Percentiles rank a stretch among this genome's conserved stretches.
Conservation (phyloP, 805 yeast genomes). For the Millerago galiae region DNA sequence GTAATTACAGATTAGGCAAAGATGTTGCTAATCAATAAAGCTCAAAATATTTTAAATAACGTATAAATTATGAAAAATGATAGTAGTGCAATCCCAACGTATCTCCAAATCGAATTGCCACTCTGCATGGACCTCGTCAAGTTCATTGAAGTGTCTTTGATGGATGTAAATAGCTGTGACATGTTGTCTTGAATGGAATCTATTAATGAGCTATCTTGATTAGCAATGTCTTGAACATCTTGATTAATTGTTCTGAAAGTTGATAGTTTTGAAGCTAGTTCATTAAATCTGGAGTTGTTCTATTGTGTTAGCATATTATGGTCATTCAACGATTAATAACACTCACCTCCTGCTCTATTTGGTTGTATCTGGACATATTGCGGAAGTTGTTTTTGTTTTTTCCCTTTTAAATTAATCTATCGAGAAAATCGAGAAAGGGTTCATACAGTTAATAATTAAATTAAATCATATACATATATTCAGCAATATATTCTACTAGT, state of each 20-base stretch:
- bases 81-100: conserved; percentile 50
- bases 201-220: conserved; percentile 40
- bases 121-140: conserved; percentile 49
- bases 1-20: conserved; percentile 80
- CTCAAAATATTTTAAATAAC: conserved; percentile 38
- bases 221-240: conserved; percentile 61
- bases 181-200: conserved; percentile 44
- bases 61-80: conserved; percentile 53
- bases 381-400: neutral
- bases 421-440: neutral
- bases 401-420: neutral
- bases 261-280: conserved; percentile 58
- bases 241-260: conserved; percentile 58
- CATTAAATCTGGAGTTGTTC: conserved; percentile 59
- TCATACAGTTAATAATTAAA: too few species aligned
- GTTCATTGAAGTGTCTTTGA: conserved; percentile 46
- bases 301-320: conserved; percentile 19
- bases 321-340: neutral
- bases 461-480: too few species aligned
- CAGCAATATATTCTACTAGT: too few species aligned
- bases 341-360: conserved; percentile 23
- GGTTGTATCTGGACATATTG: conserved; percentile 24
- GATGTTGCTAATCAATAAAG: conserved; percentile 46
- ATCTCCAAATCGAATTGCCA: conserved; percentile 54
- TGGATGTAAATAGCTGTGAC: conserved; percentile 37